Base-by-base conservation (phyloP, 306 rosid genomes). In the Cicer cuneatum region DNA sequence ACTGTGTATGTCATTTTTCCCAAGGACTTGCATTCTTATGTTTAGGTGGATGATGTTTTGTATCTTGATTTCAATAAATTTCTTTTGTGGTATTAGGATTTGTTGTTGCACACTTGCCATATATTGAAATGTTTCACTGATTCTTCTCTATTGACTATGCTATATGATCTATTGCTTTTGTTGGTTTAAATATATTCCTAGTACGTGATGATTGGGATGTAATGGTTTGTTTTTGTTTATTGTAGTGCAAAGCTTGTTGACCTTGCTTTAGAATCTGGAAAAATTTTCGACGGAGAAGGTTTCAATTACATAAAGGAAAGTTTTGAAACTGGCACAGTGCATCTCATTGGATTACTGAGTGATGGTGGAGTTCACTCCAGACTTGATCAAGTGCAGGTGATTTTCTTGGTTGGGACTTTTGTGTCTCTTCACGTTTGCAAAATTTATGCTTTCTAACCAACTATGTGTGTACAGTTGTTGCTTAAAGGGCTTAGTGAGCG, bases 361-460 rank as follows among this genome's bases (percentile, higher is more conserved):
- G 96, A 93, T 51, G 98, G 98, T 43, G 98, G 98, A 68, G 98
- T 93, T 58, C 97, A 93, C 79, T 93, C 97, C 24, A 70, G 97
- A 74, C 87, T 93, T 39, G 96, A 93, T 79, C 97, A 93, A 79
- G 45, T 93, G 72, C 91, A 73, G 87, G 87, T 73, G 46, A 53
- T 37, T 69, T 15, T 19, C 74, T 67, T 6, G 8, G 42, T 61
- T 52, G 13, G 12, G 41, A 64, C 59, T 29, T 69, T 33, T 63
- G 4, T 79, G 8, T 9, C 29, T 9, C 29, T 21, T 65, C 16
- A 18, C 10, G 33, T 46, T 41, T 67, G 21, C 48, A 14, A 53
- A 42, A 24, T 37, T 37, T 39, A 33, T 46, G 19, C 24, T 33
- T 63, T 39, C 76, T 60, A 69, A 52, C 73, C 21, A 52, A 37